Evolutionary conservation across 192 early-diverging fungal genomes (phyloP).

Genomic region (Backusella tarrabulga): DNA sequence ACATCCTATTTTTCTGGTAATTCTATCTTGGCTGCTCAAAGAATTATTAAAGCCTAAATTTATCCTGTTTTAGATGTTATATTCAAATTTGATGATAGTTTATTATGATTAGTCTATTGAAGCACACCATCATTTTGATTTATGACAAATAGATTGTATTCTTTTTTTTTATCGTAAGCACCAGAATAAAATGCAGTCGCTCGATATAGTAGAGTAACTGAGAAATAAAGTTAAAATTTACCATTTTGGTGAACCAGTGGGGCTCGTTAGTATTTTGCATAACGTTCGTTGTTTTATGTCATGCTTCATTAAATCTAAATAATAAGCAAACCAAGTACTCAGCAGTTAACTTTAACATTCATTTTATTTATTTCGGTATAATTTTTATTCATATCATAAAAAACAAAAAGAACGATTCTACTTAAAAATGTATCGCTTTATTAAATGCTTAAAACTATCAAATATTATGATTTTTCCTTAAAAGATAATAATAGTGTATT

Average conservation of each 20-base stretch:
- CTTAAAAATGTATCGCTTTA: background rate
- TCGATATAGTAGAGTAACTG: background rate
- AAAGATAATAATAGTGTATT: conserved; percentile 11
- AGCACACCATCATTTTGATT: background rate
- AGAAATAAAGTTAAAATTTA: background rate
- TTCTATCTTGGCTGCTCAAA: background rate
- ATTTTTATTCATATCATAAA: background rate
- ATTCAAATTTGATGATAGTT: background rate
- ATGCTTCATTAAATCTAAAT: background rate
- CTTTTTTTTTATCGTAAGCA: background rate
- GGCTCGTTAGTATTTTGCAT: background rate
- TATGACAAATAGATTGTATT: background rate
- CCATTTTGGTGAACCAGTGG: background rate
- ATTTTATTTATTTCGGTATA: background rate
- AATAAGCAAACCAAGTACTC: background rate
- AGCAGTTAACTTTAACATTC: background rate
- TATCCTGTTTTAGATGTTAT: background rate
- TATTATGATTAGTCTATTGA: background rate
- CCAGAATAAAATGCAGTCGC: background rate
- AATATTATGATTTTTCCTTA: background rate
- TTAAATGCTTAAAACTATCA: conserved; percentile 7
- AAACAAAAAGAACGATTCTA: background rate
- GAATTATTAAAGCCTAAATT: background rate
- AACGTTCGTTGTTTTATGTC: background rate
- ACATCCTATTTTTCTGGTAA: background rate